phyloP scores from a whole-genome alignment of 345 rosid species.

The Salix purpurea region DNA sequence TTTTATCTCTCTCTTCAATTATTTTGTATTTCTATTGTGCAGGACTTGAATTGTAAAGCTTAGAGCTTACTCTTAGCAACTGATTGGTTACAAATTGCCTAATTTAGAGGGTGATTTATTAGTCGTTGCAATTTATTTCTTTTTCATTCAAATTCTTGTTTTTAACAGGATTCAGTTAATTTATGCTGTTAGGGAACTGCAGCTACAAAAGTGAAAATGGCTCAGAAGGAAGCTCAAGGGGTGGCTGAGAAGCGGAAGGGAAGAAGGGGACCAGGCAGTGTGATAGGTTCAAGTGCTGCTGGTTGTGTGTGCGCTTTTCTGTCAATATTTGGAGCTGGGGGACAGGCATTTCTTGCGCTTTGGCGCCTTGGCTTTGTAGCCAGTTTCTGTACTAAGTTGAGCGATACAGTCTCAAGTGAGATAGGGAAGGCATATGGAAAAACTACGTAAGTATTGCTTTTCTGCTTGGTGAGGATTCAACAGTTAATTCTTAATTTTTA shows the following conservation, averaged over 20 bases:
- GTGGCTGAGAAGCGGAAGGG: slow-evolving; percentile 96
- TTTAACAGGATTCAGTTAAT: neutral
- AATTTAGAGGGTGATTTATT: neutral
- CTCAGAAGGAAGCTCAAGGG: slow-evolving; percentile 92
- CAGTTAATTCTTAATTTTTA: neutral
- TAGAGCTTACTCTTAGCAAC: neutral
- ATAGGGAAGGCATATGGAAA: slow-evolving; percentile 96
- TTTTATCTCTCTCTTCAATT: too few relatives aligned
- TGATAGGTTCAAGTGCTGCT: slow-evolving; percentile 97
- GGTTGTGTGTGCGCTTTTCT: slow-evolving; percentile 86
- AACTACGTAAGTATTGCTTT: slow-evolving; percentile 63
- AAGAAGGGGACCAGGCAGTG: slow-evolving; percentile 93
- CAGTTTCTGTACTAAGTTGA: slow-evolving; percentile 94
- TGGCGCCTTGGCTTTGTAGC: slow-evolving; percentile 88
- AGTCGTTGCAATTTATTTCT: neutral
- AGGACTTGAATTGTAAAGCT: neutral
- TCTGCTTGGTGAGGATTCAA: neutral
- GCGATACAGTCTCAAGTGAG: slow-evolving; percentile 91
- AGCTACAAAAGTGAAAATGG: slow-evolving; percentile 89
- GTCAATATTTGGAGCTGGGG: slow-evolving; percentile 63
- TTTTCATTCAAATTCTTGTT: neutral
- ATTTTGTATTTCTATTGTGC: neutral
- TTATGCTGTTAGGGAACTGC: slow-evolving; percentile 69
- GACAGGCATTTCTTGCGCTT: slow-evolving; percentile 48
- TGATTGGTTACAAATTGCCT: neutral